Evolutionary conservation across 2,329 filamentous ascomycete genomes (phyloP).

Genomic region (Dothideomycetidae sp.): DNA sequence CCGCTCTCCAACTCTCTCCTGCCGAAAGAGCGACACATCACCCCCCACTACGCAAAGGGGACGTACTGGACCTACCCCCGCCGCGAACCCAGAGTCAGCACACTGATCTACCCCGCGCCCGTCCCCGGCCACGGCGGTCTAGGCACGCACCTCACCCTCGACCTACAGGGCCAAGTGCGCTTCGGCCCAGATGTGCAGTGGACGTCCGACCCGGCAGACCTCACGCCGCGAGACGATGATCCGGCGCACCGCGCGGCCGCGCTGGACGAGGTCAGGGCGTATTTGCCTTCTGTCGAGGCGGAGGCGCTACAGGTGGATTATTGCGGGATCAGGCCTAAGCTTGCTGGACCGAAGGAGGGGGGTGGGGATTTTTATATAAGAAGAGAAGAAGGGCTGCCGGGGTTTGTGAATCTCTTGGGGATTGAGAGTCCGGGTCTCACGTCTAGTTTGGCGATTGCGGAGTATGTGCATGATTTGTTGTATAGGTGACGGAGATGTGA

Average conservation of each 20-base stretch:
- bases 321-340: slow-evolving; percentile 80
- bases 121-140: slow-evolving; percentile 68
- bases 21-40: slow-evolving; percentile 39
- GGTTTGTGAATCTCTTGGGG: slow-evolving; percentile 79
- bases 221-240: slow-evolving; percentile 46
- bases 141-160: slow-evolving; percentile 86
- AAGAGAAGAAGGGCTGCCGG: slow-evolving; percentile 60
- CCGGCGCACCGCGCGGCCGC: slow-evolving; percentile 51
- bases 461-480: slow-evolving; percentile 50
- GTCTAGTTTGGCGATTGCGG: slow-evolving; percentile 70
- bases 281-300: slow-evolving; percentile 60
- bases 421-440: slow-evolving; percentile 92
- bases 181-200: slow-evolving; percentile 96
- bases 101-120: slow-evolving; percentile 78
- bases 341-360: slow-evolving; percentile 47
- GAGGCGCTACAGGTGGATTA: slow-evolving; percentile 64
- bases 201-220: slow-evolving; percentile 56
- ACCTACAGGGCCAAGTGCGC: slow-evolving; percentile 67
- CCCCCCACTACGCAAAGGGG: slow-evolving; percentile 76
- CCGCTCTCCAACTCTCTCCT: slow-evolving; percentile 71
- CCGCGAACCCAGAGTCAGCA: slow-evolving; percentile 49
- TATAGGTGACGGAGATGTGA: slow-evolving; percentile 24
- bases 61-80: slow-evolving; percentile 80
- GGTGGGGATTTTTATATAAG: slow-evolving; percentile 77
- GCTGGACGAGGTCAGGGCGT: slow-evolving; percentile 59